Evolutionary conservation across 2,329 filamentous ascomycete species (phyloP).

Genomic region (Phaeosphaeriaceae sp.): DNA sequence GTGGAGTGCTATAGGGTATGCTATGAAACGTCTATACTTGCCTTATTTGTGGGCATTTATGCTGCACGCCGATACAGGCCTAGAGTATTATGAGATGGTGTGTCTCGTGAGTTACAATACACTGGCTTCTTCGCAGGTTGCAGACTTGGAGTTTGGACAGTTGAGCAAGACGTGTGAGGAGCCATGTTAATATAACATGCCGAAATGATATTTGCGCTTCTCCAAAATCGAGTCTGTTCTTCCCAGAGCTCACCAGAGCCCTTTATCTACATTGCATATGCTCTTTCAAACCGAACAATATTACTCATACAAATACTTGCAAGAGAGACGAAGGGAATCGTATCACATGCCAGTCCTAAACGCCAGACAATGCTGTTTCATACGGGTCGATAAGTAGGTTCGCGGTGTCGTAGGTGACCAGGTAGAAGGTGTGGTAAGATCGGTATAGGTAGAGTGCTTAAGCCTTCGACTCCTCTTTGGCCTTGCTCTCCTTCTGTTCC

Average conservation of each 20-base stretch:
- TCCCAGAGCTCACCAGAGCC: constrained; percentile 1
- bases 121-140: no score
- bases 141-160: no score
- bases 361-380: constrained; percentile 22
- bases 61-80: no score
- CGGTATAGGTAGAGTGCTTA: background rate
- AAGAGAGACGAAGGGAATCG: background rate
- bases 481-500: constrained; percentile 27
- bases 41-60: no score
- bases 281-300: background rate
- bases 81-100: no score
- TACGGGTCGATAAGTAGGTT: background rate
- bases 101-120: no score
- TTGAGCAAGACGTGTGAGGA: no score
- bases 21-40: no score
- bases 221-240: constrained; percentile 13
- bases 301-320: background rate
- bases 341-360: constrained; percentile 17
- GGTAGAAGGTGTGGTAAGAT: background rate
- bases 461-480: constrained; percentile 12
- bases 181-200: no score
- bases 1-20: no score
- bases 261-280: background rate
- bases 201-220: background rate
- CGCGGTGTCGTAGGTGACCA: background rate